Evolutionary conservation across 2,329 filamentous ascomycete genomes (phyloP), one percentile per base, ranked within the genome.

Genomic region (Claviceps sp.): DNA sequence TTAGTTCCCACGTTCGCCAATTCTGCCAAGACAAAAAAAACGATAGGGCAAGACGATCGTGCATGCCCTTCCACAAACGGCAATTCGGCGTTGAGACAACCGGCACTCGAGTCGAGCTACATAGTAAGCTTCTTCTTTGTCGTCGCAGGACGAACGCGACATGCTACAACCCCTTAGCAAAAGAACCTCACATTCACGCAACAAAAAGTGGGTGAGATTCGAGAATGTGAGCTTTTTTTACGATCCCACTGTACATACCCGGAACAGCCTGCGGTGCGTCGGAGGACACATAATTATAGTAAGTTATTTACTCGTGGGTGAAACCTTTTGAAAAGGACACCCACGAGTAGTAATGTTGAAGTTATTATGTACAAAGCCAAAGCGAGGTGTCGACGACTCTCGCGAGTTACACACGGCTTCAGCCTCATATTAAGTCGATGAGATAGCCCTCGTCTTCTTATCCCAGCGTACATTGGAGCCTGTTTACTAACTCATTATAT

Each of bases 41-140:
- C 14, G 26, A 24, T 14, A 37, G 30, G 41, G 30, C 30, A 37
- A 34, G 14, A 44, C 20, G n/a, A 47, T 47, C 22, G 43, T 51
- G 43, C 34, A 42, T 22, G 37, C 37, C 37, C 43, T 51, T 47
- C 43, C 50, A 47, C 42, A 51, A 47, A 40, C 14, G 43, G 50
- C n/a, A 51, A 51, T 34, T 51, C 41, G 22, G 26, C 30, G 34
- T 20, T 24, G 38, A 20, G 48, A 20, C 7, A 45, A 43, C 38
- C 16, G 30, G 4, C 41, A n/a, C 18, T 42, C 40, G 20, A 43
- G 41, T 43, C 41, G 20, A 22, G 20, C 20, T 22, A n/a, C n/a
- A n/a, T n/a, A 22, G 20, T 22, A 22, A 22, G 18, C 7, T 13
- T 43, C 40, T 41, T 13, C 30, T 45, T 30, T 20, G 22, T 16